Conservation (phyloP, 768 basidiomycete species). For the Collybiopsis confluens region DNA sequence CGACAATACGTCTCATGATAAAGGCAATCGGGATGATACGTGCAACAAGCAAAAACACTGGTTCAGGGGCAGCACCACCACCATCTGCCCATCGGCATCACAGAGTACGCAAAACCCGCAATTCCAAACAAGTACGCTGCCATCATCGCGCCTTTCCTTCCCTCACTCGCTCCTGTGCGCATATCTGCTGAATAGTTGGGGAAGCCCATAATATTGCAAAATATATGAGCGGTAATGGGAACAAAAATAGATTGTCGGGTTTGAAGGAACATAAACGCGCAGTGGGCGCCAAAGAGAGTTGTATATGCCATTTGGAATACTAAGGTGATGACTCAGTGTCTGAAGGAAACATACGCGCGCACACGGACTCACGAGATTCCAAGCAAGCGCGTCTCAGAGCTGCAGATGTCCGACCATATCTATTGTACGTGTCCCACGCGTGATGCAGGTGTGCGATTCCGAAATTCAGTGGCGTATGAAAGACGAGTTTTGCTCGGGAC, state of each 20-base stretch:
- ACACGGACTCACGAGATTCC: slow-evolving; percentile 42
- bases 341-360: not conserved
- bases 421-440: slow-evolving; percentile 80
- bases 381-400: slow-evolving; percentile 64
- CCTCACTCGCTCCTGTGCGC: not conserved
- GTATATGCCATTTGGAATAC: slow-evolving; percentile 90
- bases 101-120: not conserved
- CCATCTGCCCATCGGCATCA: slow-evolving; percentile 1
- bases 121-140: slow-evolving; percentile 1
- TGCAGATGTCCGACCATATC: slow-evolving; percentile 59
- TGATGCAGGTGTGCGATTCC: slow-evolving; percentile 93
- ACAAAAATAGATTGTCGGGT: slow-evolving; percentile 75
- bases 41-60: too few species aligned
- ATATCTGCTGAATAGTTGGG: slow-evolving; percentile 33
- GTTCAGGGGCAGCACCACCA: too few species aligned
- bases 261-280: slow-evolving; percentile 67
- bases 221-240: slow-evolving; percentile 75
- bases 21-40: too few species aligned
- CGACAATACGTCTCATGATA: too few species aligned
- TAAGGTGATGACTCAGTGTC: slow-evolving; percentile 23
- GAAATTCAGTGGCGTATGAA: slow-evolving; percentile 80
- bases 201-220: slow-evolving; percentile 94
- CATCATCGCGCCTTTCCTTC: not conserved
- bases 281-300: slow-evolving; percentile 87
- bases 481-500: slow-evolving; percentile 58